Base-by-base conservation (phyloP, 2,329 filamentous ascomycete genomes). In the Ceratocystis cacaofunesta region DNA sequence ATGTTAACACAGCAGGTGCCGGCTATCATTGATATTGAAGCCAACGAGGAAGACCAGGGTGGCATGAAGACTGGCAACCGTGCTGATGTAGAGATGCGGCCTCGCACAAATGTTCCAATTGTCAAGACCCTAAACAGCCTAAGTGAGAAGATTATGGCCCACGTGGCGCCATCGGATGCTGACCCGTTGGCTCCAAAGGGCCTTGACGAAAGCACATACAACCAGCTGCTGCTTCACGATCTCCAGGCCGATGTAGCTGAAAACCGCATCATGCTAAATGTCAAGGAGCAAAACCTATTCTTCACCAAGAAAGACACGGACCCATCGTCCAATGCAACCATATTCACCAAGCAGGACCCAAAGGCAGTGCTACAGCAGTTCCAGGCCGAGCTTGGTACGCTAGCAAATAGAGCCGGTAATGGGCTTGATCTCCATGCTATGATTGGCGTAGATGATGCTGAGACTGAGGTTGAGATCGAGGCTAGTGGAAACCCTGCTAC, bases 21-120 rank as follows among this genome's bases (percentile, higher is more conserved):
- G 0, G 86, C 92, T 70, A 92, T 95, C 69, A 92, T 99, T 70
- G 89, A 99, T 73, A 76, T 99, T 30, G 90, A 92, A 72, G 94
- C 88, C 36, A 99, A 99, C 72, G 94, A 97, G 75, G 89, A 94
- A 74, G 92, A 99, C 71, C 86, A 95, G 74, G 95, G 91, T 70
- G 89, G 92, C 64, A 84, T 87, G 71, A 86, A 82, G 71, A 77
- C 81, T 68, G 94, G 94, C 62, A 97, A 99, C 73, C 82, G 87
- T 63, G 90, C 92, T 65, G 91, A 97, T 72, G 77, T 88, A 44
- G 94, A 95, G 69, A 96, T 97, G 90, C 83, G 90, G 43, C 90
- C 91, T 1, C 81, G 85, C 10, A 78, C 83, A 58, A 92, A 94
- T 72, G 86, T 94, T 1, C 92, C 91, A 10, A 95, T 97, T 68